phyloP scores from a whole-genome alignment of 2,329 filamentous ascomycete species.

The Botryotinia globosa region DNA sequence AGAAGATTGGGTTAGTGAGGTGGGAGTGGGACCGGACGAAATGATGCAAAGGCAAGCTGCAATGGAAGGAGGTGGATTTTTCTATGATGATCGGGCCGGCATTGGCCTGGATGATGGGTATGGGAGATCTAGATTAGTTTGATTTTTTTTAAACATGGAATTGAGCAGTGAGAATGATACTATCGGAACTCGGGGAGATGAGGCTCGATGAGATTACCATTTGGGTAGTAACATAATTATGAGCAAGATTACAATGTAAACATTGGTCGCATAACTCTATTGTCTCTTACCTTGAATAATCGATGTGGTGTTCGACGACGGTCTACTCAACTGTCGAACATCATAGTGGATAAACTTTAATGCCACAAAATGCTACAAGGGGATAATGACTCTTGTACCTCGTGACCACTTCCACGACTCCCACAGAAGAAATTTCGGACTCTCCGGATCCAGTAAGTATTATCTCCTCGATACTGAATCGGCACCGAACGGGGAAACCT shows the following conservation, averaged over 20 bases:
- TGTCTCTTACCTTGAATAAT: neutral
- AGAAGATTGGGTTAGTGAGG: slow-evolving; percentile 18
- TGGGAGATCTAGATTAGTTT: slow-evolving; percentile 1
- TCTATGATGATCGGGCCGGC: neutral
- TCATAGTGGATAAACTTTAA: neutral
- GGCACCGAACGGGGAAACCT: neutral
- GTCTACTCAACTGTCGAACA: neutral
- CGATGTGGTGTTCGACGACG: neutral
- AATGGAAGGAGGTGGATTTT: neutral
- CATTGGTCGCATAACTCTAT: neutral
- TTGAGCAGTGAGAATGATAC: neutral
- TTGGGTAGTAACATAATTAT: neutral
- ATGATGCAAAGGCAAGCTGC: slow-evolving; percentile 12
- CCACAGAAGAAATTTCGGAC: neutral
- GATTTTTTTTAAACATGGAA: neutral
- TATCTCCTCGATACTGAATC: neutral
- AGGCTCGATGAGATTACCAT: neutral
- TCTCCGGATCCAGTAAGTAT: neutral
- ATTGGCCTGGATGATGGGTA: neutral
- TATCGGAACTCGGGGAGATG: too few relatives aligned
- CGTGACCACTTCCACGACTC: neutral
- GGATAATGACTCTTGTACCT: neutral
- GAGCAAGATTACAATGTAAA: neutral
- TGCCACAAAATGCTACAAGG: neutral
- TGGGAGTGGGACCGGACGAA: neutral